Conservation (phyloP, 306 rosid genomes). For the Malus fusca region DNA sequence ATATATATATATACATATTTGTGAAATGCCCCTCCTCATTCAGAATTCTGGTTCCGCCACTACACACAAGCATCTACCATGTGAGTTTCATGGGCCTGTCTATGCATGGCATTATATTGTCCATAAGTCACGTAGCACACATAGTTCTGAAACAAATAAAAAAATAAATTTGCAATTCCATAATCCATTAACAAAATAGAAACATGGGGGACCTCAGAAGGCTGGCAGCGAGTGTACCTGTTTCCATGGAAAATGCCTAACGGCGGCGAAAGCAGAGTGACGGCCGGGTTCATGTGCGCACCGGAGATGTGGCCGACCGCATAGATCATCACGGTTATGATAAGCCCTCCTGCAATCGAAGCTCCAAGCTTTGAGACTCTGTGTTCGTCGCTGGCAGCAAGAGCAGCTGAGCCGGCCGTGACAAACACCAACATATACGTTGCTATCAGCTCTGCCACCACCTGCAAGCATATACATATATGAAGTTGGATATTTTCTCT, state of each 20-base stretch:
- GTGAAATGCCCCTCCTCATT: too few species aligned
- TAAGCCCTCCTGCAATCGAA: conserved; percentile 61
- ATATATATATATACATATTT: too few species aligned
- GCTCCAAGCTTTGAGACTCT: conserved; percentile 61
- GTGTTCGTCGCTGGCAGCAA: conserved; percentile 35
- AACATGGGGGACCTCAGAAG: conserved; percentile 2
- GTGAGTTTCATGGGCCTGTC: not conserved
- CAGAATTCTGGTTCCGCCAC: too few species aligned
- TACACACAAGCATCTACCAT: not conserved
- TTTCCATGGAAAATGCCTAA: conserved; percentile 66
- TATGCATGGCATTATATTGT: not conserved
- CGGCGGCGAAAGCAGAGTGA: conserved; percentile 63
- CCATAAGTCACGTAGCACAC: not conserved
- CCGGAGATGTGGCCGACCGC: conserved; percentile 85
- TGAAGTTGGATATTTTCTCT: not conserved
- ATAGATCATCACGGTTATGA: conserved; percentile 71
- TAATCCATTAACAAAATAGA: not conserved
- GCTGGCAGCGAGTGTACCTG: conserved; percentile 31
- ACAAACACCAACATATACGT: conserved; percentile 71
- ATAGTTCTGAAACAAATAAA: not conserved
- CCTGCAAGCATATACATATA: conserved; percentile 19
- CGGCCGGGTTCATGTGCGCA: conserved; percentile 86
- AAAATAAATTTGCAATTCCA: not conserved
- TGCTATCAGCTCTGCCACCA: conserved; percentile 65
- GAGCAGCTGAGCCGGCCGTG: conserved; percentile 61